Conservation (phyloP, 352 stramenopile species). For the Phytophthora macrochlamydospora region DNA sequence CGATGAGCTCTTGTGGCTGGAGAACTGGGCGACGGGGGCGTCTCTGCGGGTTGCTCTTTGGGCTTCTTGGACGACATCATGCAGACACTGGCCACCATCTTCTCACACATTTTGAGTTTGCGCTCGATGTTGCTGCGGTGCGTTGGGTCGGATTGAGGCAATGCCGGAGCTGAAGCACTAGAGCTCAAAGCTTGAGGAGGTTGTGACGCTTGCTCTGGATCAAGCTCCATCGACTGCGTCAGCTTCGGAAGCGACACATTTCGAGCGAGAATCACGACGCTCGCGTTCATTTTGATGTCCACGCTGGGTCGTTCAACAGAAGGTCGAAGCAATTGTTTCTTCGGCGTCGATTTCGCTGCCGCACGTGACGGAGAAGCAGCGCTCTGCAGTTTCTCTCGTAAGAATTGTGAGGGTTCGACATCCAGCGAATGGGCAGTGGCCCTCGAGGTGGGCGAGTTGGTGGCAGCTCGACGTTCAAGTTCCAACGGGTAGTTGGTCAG, state of each 20-base stretch:
- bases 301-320: slow-evolving; percentile 5
- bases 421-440: slow-evolving; percentile 31
- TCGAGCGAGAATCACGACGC: slow-evolving; percentile 34
- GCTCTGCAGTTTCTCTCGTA: slow-evolving; percentile 38
- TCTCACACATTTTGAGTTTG: slow-evolving; percentile 64
- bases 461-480: slow-evolving; percentile 34
- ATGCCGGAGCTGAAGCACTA: slow-evolving; percentile 28
- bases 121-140: slow-evolving; percentile 56
- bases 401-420: slow-evolving; percentile 45
- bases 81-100: slow-evolving; percentile 33
- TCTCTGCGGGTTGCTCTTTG: slow-evolving; percentile 18
- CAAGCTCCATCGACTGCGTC: slow-evolving; percentile 1
- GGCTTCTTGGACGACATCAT: slow-evolving; percentile 16
- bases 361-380: slow-evolving; percentile 10
- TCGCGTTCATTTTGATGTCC: slow-evolving; percentile 43
- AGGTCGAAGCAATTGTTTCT: slow-evolving; percentile 27
- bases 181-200: slow-evolving; percentile 16
- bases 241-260: slow-evolving; percentile 51
- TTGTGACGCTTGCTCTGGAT: slow-evolving; percentile 7
- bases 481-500: slow-evolving; percentile 50
- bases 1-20: slow-evolving; percentile 8
- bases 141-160: slow-evolving; percentile 6
- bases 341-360: slow-evolving; percentile 46
- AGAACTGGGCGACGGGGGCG: slow-evolving; percentile 7
- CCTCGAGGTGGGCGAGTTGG: slow-evolving; percentile 3